Base-by-base conservation (phyloP, 2,329 filamentous ascomycete genomes). In the Colletotrichum graminicola region DNA sequence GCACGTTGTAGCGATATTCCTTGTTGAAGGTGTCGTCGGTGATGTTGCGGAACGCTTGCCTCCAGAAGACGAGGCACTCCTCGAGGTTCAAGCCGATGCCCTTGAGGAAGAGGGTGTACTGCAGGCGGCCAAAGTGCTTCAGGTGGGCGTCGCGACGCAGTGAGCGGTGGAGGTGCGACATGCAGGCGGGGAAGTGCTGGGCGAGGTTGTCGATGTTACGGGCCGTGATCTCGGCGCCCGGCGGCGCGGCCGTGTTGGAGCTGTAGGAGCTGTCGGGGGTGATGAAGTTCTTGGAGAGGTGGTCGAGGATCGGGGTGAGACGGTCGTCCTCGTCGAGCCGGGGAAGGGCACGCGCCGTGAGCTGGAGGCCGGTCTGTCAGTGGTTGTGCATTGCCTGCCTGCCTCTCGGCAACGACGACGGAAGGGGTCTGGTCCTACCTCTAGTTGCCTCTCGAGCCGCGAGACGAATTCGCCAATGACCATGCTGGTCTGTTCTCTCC, bases 11-110 rank as follows among this genome's bases (percentile, higher is more conserved):
- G 55, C 93, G 89, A 83, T 99, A 98, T 79, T 98, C 94, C 79
- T 98, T 98, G 82, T 97, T 97, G 87, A 98, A 99, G 45, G 92
- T 92, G 77, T 98, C 95, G 77, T 98, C 96, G 0, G 93, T 95
- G 74, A 97, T 90, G 75, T 94, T 92, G 79, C 90, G 91, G 88
- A 99, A 98, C 36, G 88, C 86, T 73, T 90, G 88, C 14, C 96
- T 91, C 96, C 96, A 99, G 85, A 99, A 99, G 16, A 94, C 76
- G 32, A 99, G 88, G 76, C 91, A 94, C 81, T 99, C 95, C 78
- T 98, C 94, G n/a, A 99, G 85, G 74, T 89, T 94, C 36, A 99
- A 85, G 0, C 96, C 96, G 71, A 98, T 94, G 52, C 96, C 96
- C 82, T 99, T 99, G 70, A 99, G 87, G 88, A 99, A 99, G 5